A percentile compares a stretch with the other conserved stretches of the same genome.
These are phyloP conservation scores for Glebionis coronaria DNA, from an alignment of 129 eudicot species.

Conservation along the genomic window DNA sequence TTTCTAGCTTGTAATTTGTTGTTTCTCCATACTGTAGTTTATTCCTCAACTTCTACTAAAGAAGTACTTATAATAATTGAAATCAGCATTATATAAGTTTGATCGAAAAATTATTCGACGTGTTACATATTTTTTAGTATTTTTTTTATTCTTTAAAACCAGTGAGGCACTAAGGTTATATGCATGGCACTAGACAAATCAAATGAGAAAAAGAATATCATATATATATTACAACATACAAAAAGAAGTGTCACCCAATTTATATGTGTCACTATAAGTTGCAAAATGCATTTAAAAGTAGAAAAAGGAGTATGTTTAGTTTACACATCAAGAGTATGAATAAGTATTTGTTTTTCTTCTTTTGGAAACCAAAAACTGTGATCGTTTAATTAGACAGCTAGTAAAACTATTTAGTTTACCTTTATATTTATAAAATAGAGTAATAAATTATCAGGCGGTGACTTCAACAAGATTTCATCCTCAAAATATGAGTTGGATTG, in stretches of 20 bases:
- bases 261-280: neutral
- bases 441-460: conserved; percentile 27
- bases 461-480: conserved; percentile 18
- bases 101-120: neutral
- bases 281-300: neutral
- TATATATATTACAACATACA: too few relatives aligned
- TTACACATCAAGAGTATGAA: too few relatives aligned
- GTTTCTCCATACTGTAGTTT: conserved; percentile 17
- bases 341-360: neutral
- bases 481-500: conserved; percentile 33
- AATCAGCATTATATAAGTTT: conserved; percentile 2
- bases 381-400: too few relatives aligned
- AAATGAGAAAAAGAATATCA: too few relatives aligned
- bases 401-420: neutral
- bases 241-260: too few relatives aligned
- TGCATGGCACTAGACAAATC: too few relatives aligned
- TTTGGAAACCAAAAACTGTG: too few relatives aligned
- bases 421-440: conserved; percentile 1
- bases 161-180: neutral
- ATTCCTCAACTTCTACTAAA: conserved; percentile 17
- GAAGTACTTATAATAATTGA: conserved; percentile 15
- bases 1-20: conserved; percentile 23
- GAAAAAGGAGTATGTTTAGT: neutral
- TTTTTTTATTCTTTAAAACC: neutral
- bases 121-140: too few relatives aligned